Evolutionary conservation across 2,329 filamentous ascomycete species (phyloP).

Genomic region (Cladobotryum protrusum): DNA sequence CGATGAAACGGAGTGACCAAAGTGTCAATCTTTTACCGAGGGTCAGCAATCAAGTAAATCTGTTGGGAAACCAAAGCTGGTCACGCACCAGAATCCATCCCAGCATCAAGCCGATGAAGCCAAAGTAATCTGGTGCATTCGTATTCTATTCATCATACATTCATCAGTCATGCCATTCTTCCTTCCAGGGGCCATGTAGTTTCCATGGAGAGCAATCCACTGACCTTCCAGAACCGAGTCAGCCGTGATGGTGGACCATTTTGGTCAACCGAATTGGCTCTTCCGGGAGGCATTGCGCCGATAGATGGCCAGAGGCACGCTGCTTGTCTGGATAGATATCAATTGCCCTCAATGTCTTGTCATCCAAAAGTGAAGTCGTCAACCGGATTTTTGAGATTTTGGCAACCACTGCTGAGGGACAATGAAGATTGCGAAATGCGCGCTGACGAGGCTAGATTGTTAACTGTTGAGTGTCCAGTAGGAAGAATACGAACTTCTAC

Average conservation of each 20-base stretch:
- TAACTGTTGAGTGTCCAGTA: too few relatives aligned
- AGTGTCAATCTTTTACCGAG: slow-evolving; percentile 19
- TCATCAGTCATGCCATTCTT: background rate
- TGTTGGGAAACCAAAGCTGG: background rate
- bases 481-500: too few relatives aligned
- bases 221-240: slow-evolving; percentile 43
- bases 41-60: background rate
- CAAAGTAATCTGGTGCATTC: slow-evolving; percentile 84
- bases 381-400: too few relatives aligned
- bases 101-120: slow-evolving; percentile 62
- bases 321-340: background rate
- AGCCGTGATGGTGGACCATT: slow-evolving; percentile 24
- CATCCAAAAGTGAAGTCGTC: too few relatives aligned
- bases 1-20: slow-evolving; percentile 79
- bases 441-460: too few relatives aligned
- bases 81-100: slow-evolving; percentile 56
- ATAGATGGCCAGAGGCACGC: background rate
- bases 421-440: too few relatives aligned
- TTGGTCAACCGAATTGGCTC: slow-evolving; percentile 14
- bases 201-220: background rate
- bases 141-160: slow-evolving; percentile 49
- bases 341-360: too few relatives aligned
- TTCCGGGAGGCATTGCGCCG: slow-evolving; percentile 20
- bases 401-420: too few relatives aligned
- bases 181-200: background rate